phyloP scores from a whole-genome alignment of 2,329 filamentous ascomycete species.

The Xylariales sp. region DNA sequence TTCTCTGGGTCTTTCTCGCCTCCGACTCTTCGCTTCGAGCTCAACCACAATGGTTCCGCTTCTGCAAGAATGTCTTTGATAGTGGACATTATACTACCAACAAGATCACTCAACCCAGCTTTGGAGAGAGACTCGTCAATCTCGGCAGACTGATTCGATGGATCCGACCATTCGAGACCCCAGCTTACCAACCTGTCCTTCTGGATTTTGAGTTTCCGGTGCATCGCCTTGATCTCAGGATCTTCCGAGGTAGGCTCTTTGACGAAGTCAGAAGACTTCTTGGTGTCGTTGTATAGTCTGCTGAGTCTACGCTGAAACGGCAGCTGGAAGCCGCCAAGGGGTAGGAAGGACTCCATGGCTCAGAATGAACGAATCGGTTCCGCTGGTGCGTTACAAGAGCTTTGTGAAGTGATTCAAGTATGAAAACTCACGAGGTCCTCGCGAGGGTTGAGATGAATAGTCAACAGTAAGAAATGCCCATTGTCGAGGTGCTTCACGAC shows the following conservation, averaged over 20 bases:
- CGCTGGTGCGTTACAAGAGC: background rate
- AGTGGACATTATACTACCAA: conserved; percentile 72
- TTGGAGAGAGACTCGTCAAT: conserved; percentile 69
- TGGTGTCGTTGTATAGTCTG: conserved; percentile 75
- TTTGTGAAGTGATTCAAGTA: background rate
- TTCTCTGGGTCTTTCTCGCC: conserved; percentile 33
- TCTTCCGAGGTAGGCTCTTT: conserved; percentile 59
- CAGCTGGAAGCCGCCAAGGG: conserved; percentile 47
- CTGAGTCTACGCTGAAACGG: conserved; percentile 61
- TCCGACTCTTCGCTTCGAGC: conserved; percentile 44
- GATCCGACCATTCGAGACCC: conserved; percentile 78
- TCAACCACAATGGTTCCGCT: conserved; percentile 66
- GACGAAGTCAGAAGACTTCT: conserved; percentile 71
- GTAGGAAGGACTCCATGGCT: conserved; percentile 47
- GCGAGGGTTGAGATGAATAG: no score
- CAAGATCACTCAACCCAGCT: conserved; percentile 70
- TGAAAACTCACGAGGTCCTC: background rate
- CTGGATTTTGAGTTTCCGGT: conserved; percentile 74
- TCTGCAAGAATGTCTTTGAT: conserved; percentile 78
- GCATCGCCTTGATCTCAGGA: conserved; percentile 66
- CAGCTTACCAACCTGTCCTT: conserved; percentile 74
- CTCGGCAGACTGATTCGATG: conserved; percentile 56
- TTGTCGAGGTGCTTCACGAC: no score
- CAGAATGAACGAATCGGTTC: background rate
- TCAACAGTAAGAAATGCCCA: no score